Conservation (phyloP, 1,284 basidiomycete genomes). For the Moniliophthora roreri region DNA sequence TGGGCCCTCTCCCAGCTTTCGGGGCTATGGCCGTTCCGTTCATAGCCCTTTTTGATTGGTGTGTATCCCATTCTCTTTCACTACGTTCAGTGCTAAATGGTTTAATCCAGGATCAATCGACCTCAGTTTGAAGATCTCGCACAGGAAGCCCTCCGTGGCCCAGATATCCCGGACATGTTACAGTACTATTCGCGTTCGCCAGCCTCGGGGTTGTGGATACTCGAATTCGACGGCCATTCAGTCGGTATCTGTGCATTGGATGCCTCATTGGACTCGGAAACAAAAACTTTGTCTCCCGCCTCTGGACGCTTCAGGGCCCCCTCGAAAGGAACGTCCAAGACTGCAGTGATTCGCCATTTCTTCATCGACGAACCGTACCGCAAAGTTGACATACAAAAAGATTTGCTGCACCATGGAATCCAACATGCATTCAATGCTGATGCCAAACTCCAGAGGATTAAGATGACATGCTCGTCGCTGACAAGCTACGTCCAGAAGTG, state of each 20-base stretch:
- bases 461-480: constrained; percentile 49
- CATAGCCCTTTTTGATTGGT: constrained; percentile 75
- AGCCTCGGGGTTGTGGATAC: constrained; percentile 66
- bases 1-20: constrained; percentile 65
- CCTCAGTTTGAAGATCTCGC: constrained; percentile 62
- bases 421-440: constrained; percentile 53
- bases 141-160: constrained; percentile 51
- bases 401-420: constrained; percentile 62
- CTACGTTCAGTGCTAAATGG: not conserved
- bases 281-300: constrained; percentile 25
- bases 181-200: constrained; percentile 61
- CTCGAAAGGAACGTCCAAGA: constrained; percentile 36
- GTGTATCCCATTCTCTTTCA: constrained; percentile 18
- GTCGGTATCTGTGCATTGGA: constrained; percentile 74
- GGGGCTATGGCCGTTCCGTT: constrained; percentile 63
- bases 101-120: constrained; percentile 58
- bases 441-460: constrained; percentile 41
- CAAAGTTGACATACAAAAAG: constrained; percentile 55
- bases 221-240: constrained; percentile 59
- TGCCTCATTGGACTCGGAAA: constrained; percentile 39
- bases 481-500: constrained; percentile 47
- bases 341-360: constrained; percentile 75
- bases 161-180: constrained; percentile 56
- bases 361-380: constrained; percentile 70
- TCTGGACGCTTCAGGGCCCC: constrained; percentile 21